Percentiles rank a stretch among this genome's conserved stretches.
Conservation (phyloP, 208 protist species). For the Leishmania braziliensis region DNA sequence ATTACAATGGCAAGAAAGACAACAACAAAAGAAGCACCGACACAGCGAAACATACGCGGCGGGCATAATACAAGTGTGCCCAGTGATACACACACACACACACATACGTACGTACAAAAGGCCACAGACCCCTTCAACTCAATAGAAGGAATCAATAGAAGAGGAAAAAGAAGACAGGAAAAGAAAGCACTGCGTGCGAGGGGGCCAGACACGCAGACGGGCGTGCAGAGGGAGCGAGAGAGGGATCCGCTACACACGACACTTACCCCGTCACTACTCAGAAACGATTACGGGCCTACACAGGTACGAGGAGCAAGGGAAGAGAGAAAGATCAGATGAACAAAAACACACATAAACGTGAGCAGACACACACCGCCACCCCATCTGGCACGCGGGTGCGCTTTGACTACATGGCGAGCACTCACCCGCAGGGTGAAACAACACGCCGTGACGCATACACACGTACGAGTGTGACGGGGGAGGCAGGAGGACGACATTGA, state of each 20-base stretch:
- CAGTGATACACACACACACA: neutral
- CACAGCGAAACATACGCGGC: neutral
- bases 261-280: neutral
- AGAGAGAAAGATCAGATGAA: neutral
- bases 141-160: neutral
- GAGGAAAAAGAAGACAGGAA: neutral
- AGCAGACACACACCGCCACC: no score
- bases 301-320: neutral
- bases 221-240: neutral
- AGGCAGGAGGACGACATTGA: neutral
- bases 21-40: neutral
- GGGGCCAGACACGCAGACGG: neutral
- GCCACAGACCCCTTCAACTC: neutral
- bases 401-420: neutral
- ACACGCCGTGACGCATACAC: neutral
- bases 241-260: no score
- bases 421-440: neutral
- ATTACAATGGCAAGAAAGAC: neutral
- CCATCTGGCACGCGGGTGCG: neutral
- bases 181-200: neutral
- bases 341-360: neutral
- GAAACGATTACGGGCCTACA: neutral
- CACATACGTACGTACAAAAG: neutral
- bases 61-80: neutral
- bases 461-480: neutral